phyloP scores from a whole-genome alignment of 2,329 filamentous ascomycete genomes.

The Camptophora hylomeconis region DNA sequence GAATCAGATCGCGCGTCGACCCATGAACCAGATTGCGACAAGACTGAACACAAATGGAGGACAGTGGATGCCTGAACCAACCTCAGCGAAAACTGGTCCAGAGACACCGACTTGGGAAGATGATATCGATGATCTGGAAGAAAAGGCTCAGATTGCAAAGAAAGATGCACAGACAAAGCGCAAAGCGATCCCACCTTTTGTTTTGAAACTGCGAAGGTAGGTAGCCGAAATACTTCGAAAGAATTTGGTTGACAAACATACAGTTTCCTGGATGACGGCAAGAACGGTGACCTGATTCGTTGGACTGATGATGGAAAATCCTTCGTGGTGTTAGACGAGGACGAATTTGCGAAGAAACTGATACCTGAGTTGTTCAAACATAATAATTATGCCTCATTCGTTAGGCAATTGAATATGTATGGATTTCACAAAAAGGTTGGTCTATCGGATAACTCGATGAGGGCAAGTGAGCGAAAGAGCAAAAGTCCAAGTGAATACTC shows the following conservation, averaged over 20 bases:
- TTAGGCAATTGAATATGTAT: constrained; percentile 57
- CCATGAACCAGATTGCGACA: constrained; percentile 22
- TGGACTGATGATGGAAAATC: constrained; percentile 96
- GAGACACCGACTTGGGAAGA: constrained; percentile 31
- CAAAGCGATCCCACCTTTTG: constrained; percentile 94
- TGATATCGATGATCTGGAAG: constrained; percentile 65
- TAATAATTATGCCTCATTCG: constrained; percentile 67
- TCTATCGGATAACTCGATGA: constrained; percentile 93
- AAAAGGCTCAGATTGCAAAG: constrained; percentile 68
- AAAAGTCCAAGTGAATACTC: constrained; percentile 98
- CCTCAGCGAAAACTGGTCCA: neutral
- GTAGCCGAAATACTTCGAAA: constrained; percentile 16
- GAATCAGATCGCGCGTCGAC: constrained; percentile 30
- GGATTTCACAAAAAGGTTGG: constrained; percentile 61
- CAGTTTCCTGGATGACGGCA: constrained; percentile 85
- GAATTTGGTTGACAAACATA: constrained; percentile 2
- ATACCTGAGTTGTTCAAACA: constrained; percentile 69
- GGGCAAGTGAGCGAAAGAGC: constrained; percentile 89
- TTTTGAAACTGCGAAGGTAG: constrained; percentile 94
- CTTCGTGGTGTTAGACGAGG: constrained; percentile 92
- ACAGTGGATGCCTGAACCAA: constrained; percentile 2
- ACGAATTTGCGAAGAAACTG: constrained; percentile 64
- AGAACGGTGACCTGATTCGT: constrained; percentile 86
- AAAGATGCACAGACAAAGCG: constrained; percentile 77
- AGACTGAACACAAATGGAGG: neutral